These are phyloP conservation scores for Phalaenopsis equestris DNA, from an alignment of 106 monocot genomes.

Conservation along the genomic window DNA sequence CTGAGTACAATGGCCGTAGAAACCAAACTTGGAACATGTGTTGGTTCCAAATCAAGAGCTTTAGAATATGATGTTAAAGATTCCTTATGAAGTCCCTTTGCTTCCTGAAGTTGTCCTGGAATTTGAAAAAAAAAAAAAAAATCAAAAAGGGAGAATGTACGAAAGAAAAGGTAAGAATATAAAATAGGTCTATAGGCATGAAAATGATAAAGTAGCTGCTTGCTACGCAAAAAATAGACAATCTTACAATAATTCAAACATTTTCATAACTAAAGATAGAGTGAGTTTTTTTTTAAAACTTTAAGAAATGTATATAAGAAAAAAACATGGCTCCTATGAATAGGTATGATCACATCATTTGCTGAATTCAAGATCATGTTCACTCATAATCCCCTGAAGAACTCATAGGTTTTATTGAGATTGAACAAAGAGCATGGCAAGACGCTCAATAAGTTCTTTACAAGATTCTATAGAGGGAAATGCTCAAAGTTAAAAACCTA, in stretches of 20 bases:
- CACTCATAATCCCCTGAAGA: no score
- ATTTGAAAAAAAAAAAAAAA: background rate
- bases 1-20: slow-evolving; percentile 57
- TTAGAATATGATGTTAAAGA: slow-evolving; percentile 56
- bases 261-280: background rate
- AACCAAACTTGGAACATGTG: slow-evolving; percentile 80
- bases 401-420: no score
- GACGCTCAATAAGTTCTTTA: no score
- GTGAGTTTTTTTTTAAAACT: background rate
- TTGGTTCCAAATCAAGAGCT: slow-evolving; percentile 58
- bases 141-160: background rate
- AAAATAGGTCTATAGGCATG: background rate
- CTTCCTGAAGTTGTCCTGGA: slow-evolving; percentile 68
- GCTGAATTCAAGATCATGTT: no score
- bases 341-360: no score
- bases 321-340: background rate
- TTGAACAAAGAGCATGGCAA: no score
- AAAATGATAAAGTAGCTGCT: background rate
- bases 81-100: slow-evolving; percentile 51
- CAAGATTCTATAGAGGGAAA: no score
- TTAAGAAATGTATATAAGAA: background rate
- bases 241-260: background rate
- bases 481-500: no score
- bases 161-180: background rate
- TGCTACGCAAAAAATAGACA: background rate